Evolutionary conservation across 257 asterid genomes (phyloP).

Genomic region (Pogostemon cablin): DNA sequence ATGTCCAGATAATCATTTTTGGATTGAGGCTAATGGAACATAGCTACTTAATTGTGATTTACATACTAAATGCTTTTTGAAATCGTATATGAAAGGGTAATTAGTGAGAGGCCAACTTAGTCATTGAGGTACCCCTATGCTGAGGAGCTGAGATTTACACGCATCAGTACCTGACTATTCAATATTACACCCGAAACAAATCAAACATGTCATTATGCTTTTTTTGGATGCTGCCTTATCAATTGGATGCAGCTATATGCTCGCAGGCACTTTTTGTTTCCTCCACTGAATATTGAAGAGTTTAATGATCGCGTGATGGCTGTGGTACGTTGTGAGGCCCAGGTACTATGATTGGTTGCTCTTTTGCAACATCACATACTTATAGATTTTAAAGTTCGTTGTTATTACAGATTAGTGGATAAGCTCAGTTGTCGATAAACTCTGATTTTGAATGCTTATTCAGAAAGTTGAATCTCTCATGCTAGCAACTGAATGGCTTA

Average conservation of each 20-base stretch:
- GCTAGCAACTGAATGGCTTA: not conserved
- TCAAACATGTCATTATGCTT: not conserved
- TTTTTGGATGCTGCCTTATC: constrained; percentile 18
- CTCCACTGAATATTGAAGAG: constrained; percentile 81
- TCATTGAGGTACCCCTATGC: constrained; percentile 10
- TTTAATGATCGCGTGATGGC: constrained; percentile 91
- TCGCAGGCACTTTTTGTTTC: constrained; percentile 88
- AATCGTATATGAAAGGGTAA: too few species aligned
- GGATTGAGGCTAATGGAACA: not conserved
- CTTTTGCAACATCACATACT: not conserved
- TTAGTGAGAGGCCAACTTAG: not conserved
- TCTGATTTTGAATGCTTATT: constrained; percentile 21
- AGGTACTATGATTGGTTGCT: constrained; percentile 49
- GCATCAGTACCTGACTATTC: not conserved
- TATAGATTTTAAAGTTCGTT: constrained; percentile 9
- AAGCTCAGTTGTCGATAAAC: constrained; percentile 15
- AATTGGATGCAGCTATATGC: constrained; percentile 79
- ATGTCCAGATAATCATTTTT: not conserved
- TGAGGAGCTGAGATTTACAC: constrained; percentile 26
- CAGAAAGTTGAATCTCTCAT: not conserved
- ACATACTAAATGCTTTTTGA: not conserved
- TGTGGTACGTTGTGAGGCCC: constrained; percentile 95
- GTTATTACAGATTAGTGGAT: not conserved
- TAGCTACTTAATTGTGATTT: not conserved
- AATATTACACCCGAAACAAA: not conserved